A percentile compares a stretch with the other conserved stretches of the same genome.
phyloP scores from a whole-genome alignment of 2,329 filamentous ascomycete species.

The Fusarium musae region DNA sequence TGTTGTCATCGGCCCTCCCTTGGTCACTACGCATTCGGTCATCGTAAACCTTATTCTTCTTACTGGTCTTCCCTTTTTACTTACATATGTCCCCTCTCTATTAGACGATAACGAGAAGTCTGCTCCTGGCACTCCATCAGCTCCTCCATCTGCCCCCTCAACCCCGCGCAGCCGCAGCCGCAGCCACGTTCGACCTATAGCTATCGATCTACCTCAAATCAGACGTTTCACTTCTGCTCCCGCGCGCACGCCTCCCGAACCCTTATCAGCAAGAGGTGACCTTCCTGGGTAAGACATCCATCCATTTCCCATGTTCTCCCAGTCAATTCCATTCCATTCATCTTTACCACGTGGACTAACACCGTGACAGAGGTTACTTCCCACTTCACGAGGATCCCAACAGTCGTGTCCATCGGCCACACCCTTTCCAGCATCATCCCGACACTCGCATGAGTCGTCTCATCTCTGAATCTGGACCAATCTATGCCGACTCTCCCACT shows the following conservation, averaged over 20 bases:
- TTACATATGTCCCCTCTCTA: slow-evolving; percentile 17
- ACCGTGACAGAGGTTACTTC: slow-evolving; percentile 65
- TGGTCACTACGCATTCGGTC: not conserved
- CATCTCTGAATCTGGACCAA: slow-evolving; percentile 47
- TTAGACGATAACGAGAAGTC: slow-evolving; percentile 35
- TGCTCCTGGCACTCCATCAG: slow-evolving; percentile 29
- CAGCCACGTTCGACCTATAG: slow-evolving; percentile 59
- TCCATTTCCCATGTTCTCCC: not conserved
- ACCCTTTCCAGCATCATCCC: slow-evolving; percentile 59
- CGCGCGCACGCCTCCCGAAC: slow-evolving; percentile 58
- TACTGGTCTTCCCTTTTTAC: not conserved
- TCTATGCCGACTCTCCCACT: slow-evolving; percentile 44
- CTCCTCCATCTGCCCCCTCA: slow-evolving; percentile 18
- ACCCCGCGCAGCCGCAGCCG: slow-evolving; percentile 39
- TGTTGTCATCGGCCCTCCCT: slow-evolving; percentile 24
- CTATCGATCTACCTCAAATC: slow-evolving; percentile 61
- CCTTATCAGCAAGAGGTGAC: slow-evolving; percentile 68
- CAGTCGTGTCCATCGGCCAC: slow-evolving; percentile 58
- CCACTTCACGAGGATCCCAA: slow-evolving; percentile 67
- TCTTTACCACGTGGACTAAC: slow-evolving; percentile 5
- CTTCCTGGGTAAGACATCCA: slow-evolving; percentile 63
- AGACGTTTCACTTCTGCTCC: slow-evolving; percentile 55
- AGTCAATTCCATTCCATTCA: not conserved
- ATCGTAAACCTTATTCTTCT: not conserved
- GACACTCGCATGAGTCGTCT: slow-evolving; percentile 54